Conservation (phyloP, 208 protist species). For the Wallacemonas sp. region DNA sequence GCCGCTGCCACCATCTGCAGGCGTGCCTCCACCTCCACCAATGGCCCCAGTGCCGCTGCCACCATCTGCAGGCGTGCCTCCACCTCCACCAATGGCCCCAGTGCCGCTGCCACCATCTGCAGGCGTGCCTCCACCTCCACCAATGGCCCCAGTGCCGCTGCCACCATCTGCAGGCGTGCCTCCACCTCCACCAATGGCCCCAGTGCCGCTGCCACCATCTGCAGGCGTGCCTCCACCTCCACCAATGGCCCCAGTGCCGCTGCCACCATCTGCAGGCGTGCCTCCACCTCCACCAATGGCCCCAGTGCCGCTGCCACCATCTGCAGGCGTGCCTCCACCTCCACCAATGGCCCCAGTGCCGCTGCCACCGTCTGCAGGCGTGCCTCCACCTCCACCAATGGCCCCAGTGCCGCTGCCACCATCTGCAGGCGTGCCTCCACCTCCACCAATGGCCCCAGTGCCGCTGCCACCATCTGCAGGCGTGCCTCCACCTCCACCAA, state of each 20-base stretch:
- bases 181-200: conserved; percentile 7
- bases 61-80: conserved; percentile 4
- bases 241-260: no score
- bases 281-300: no score
- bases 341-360: conserved; percentile 12
- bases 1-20: conserved; percentile 9
- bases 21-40: conserved; percentile 13
- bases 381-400: conserved; percentile 8
- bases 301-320: no score
- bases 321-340: no score
- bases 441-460: conserved; percentile 1
- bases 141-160: conserved; percentile 1
- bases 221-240: background rate
- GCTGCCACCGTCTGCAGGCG: conserved; percentile 2
- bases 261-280: no score
- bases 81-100: conserved; percentile 6
- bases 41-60: conserved; percentile 18
- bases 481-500: conserved; percentile 9
- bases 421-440: conserved; percentile 7
- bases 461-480: conserved; percentile 10
- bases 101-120: conserved; percentile 21
- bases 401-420: conserved; percentile 20
- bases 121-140: background rate
- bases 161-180: conserved; percentile 15
- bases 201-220: conserved; percentile 16